Evolutionary conservation across 352 stramenopile species (phyloP).

Genomic region (Albugo laibachii): DNA sequence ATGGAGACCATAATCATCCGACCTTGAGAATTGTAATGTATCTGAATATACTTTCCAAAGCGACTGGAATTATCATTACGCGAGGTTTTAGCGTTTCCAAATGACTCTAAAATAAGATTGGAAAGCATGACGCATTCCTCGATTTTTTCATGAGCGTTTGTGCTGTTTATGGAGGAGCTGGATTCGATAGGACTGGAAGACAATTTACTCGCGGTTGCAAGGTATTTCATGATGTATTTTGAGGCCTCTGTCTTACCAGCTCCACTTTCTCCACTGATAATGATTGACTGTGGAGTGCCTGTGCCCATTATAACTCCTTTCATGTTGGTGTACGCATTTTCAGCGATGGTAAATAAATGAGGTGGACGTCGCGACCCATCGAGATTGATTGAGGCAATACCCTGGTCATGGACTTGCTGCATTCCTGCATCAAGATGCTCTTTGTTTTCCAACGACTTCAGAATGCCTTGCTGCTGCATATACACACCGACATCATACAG

Average conservation of each 20-base stretch:
- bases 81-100: slow-evolving; percentile 70
- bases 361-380: slow-evolving; percentile 10
- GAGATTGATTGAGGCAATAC: too few species aligned
- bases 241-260: slow-evolving; percentile 89
- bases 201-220: slow-evolving; percentile 45
- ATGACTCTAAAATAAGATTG: slow-evolving; percentile 68
- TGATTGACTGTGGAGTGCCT: slow-evolving; percentile 77
- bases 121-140: slow-evolving; percentile 67
- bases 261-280: slow-evolving; percentile 86
- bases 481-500: slow-evolving; percentile 62
- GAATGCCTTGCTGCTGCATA: slow-evolving; percentile 15
- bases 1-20: slow-evolving; percentile 61
- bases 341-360: slow-evolving; percentile 66
- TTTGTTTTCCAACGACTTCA: slow-evolving; percentile 4
- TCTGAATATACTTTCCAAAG: slow-evolving; percentile 84
- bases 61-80: slow-evolving; percentile 81
- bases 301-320: slow-evolving; percentile 29
- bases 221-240: slow-evolving; percentile 85
- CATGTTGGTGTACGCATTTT: slow-evolving; percentile 54
- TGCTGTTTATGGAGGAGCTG: slow-evolving; percentile 4
- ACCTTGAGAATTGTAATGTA: slow-evolving; percentile 51
- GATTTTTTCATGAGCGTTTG: slow-evolving; percentile 48
- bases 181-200: slow-evolving; percentile 6
- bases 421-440: slow-evolving; percentile 12
- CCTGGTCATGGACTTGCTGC: slow-evolving; percentile 11